Evolutionary conservation across 768 basidiomycete genomes (phyloP).

Genomic region (Daedalea quercina): DNA sequence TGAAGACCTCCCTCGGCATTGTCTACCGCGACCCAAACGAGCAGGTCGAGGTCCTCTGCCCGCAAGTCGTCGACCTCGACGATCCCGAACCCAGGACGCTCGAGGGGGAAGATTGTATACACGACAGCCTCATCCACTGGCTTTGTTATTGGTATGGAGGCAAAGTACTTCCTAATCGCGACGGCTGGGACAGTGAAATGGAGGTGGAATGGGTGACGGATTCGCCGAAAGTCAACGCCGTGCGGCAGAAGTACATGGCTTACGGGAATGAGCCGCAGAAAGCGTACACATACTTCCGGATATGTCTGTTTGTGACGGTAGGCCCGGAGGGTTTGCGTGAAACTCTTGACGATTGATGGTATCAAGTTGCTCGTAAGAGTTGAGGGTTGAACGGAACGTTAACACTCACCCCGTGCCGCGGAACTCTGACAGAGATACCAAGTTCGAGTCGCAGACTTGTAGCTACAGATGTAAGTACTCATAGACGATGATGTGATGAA

Average conservation of each 20-base stretch:
- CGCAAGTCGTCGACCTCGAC: background rate
- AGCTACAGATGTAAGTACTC: too few relatives aligned
- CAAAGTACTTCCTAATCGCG: background rate
- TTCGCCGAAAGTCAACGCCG: background rate
- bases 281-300: conserved; percentile 8
- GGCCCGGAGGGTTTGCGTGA: background rate
- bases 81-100: background rate
- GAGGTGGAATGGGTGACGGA: background rate
- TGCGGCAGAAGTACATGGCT: conserved; percentile 7
- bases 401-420: too few relatives aligned
- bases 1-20: conserved; percentile 1
- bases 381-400: too few relatives aligned
- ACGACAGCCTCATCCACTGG: background rate
- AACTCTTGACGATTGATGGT: background rate
- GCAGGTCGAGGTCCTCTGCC: background rate
- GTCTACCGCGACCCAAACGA: background rate
- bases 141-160: background rate
- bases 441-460: too few relatives aligned
- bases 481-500: too few relatives aligned
- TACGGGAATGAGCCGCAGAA: conserved; percentile 11
- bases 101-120: too few relatives aligned
- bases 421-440: too few relatives aligned
- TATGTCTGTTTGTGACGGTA: conserved; percentile 7
- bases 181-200: background rate
- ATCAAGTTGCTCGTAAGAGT: too few relatives aligned